Evolutionary conservation across 768 basidiomycete genomes (phyloP).

Genomic region (Sporobolomyces roseus): DNA sequence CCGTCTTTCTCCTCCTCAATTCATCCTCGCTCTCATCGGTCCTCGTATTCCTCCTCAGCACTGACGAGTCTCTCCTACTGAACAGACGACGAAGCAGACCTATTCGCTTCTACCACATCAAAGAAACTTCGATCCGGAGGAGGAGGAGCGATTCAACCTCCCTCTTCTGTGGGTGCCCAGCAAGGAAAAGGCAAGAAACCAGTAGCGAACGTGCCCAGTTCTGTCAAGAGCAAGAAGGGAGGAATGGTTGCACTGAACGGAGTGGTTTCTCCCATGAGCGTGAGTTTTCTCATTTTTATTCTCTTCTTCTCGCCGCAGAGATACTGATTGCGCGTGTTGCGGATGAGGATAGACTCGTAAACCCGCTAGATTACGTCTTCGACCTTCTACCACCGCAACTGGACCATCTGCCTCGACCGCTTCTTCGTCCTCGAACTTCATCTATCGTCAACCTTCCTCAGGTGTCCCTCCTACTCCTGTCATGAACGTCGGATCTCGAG

Average conservation of each 20-base stretch:
- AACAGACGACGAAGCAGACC: constrained; percentile 11
- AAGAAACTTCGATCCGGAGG: constrained; percentile 21
- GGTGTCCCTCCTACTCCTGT: not conserved
- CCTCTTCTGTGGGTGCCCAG: not conserved
- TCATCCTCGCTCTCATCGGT: not conserved
- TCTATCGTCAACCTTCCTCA: constrained; percentile 24
- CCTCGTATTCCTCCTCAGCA: too few species aligned
- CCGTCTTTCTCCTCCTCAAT: not conserved
- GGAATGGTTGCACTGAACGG: not conserved
- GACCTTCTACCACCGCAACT: constrained; percentile 2
- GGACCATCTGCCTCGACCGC: constrained; percentile 10
- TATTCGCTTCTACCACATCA: constrained; percentile 7
- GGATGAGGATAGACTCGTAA: constrained; percentile 18
- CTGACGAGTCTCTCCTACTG: not conserved
- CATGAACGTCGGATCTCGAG: not conserved
- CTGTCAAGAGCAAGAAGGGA: not conserved
- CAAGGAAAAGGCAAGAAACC: not conserved
- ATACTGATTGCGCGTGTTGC: too few species aligned
- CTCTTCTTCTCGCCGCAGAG: not conserved
- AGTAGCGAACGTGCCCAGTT: not conserved
- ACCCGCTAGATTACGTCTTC: constrained; percentile 2
- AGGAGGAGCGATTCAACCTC: not conserved
- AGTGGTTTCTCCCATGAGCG: constrained; percentile 1
- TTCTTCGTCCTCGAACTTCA: constrained; percentile 21
- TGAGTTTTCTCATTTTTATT: not conserved